These are phyloP conservation scores for Geum urbanum DNA, from an alignment of 306 rosid species.

Conservation along the genomic window DNA sequence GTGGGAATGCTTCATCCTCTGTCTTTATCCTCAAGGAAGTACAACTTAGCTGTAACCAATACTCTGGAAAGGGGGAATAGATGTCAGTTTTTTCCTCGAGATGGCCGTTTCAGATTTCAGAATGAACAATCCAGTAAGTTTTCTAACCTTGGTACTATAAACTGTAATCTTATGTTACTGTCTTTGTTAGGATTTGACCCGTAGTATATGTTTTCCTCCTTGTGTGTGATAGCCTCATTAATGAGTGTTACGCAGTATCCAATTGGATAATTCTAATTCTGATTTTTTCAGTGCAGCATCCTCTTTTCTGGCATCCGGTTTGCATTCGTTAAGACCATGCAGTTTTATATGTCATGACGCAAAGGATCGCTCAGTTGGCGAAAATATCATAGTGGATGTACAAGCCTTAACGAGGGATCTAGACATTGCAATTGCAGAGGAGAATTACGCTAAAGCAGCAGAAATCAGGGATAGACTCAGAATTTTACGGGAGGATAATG, in stretches of 20 bases:
- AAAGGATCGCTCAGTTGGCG: conserved; percentile 40
- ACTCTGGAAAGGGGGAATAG: conserved; percentile 27
- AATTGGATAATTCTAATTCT: conserved; percentile 13
- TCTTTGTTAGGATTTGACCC: background rate
- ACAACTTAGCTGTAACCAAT: conserved; percentile 25
- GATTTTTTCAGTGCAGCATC: conserved; percentile 32
- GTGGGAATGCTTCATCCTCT: conserved; percentile 30
- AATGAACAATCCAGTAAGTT: conserved; percentile 47
- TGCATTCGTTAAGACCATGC: conserved; percentile 30
- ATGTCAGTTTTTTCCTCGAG: conserved; percentile 26
- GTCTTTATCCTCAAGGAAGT: conserved; percentile 25
- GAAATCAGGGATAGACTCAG: conserved; percentile 69
- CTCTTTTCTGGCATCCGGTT: conserved; percentile 27
- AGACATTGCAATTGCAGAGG: conserved; percentile 67
- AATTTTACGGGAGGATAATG: conserved; percentile 53
- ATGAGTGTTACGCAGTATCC: background rate
- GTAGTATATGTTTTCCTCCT: background rate
- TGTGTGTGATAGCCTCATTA: background rate
- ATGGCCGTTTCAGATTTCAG: conserved; percentile 21
- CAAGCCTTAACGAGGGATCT: conserved; percentile 61
- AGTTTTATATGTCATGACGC: conserved; percentile 56
- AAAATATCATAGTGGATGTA: conserved; percentile 49
- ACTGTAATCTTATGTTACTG: background rate
- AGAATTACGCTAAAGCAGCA: conserved; percentile 81
- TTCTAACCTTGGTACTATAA: conserved; percentile 20